Evolutionary conservation across 768 basidiomycete genomes (phyloP).

Genomic region (Russula emetica): DNA sequence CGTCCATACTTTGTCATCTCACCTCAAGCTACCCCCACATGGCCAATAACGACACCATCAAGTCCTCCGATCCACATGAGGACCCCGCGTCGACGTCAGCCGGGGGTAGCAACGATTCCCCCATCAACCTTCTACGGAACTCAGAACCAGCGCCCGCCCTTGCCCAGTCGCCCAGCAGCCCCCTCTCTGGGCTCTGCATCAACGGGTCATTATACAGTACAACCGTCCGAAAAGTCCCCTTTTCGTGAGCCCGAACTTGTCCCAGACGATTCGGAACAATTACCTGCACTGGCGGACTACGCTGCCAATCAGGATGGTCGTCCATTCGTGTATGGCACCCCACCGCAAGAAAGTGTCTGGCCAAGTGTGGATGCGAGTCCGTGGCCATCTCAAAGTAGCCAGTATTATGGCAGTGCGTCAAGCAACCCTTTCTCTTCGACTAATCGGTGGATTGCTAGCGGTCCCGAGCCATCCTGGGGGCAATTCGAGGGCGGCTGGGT

Average conservation of each 20-base stretch:
- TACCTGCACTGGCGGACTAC: slow-evolving; percentile 16
- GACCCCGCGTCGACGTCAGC: not conserved
- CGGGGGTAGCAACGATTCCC: slow-evolving; percentile 30
- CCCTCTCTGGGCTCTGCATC: slow-evolving; percentile 37
- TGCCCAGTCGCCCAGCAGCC: slow-evolving; percentile 33
- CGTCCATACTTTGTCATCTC: not conserved
- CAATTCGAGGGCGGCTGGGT: slow-evolving; percentile 19
- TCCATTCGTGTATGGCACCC: slow-evolving; percentile 23
- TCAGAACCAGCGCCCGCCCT: slow-evolving; percentile 32
- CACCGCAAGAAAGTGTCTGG: slow-evolving; percentile 15
- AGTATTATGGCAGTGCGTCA: slow-evolving; percentile 15
- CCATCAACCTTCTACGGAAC: slow-evolving; percentile 26
- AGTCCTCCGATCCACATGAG: slow-evolving; percentile 3
- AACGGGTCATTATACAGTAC: slow-evolving; percentile 34
- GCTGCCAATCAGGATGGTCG: slow-evolving; percentile 10
- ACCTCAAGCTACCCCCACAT: not conserved
- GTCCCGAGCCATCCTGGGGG: slow-evolving; percentile 15
- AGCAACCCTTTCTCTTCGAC: slow-evolving; percentile 12
- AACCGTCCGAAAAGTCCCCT: slow-evolving; percentile 30
- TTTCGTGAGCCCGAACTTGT: slow-evolving; percentile 35
- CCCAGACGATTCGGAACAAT: slow-evolving; percentile 24
- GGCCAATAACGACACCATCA: slow-evolving; percentile 11
- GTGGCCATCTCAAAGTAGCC: slow-evolving; percentile 16
- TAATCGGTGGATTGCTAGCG: slow-evolving; percentile 23
- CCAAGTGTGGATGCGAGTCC: not conserved